Percentiles rank a stretch among this genome's conserved stretches.
Conservation (phyloP, 768 basidiomycete genomes). For the Fistulinella prunicolor region DNA sequence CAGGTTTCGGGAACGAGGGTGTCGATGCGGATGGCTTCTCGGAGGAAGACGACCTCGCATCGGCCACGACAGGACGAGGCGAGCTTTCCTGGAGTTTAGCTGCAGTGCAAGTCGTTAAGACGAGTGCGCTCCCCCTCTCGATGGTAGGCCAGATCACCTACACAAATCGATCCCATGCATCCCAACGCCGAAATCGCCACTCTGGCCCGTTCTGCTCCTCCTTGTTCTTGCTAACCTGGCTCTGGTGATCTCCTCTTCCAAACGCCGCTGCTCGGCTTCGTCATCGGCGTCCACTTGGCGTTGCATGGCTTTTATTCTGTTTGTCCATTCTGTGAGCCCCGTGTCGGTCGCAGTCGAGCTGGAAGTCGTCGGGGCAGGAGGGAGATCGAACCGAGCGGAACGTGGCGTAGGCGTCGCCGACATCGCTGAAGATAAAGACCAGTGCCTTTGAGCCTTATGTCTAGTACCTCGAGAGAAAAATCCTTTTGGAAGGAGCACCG, state of each 20-base stretch:
- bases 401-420: conserved; percentile 29
- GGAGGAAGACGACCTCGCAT: conserved; percentile 6
- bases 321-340: conserved; percentile 79
- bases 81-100: conserved; percentile 23
- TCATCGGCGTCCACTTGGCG: conserved; percentile 80
- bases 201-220: conserved; percentile 34
- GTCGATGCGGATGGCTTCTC: conserved; percentile 7
- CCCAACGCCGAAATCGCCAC: conserved; percentile 39
- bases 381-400: conserved; percentile 37
- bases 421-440: conserved; percentile 16
- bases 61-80: conserved; percentile 6
- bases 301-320: conserved; percentile 75
- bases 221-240: conserved; percentile 46
- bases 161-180: conserved; percentile 33
- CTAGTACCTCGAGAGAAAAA: not conserved
- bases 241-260: conserved; percentile 54
- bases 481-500: no score
- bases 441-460: not conserved
- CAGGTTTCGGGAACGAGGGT: conserved; percentile 10
- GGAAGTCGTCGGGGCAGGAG: conserved; percentile 28
- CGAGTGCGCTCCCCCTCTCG: not conserved
- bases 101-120: conserved; percentile 8
- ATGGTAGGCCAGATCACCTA: conserved; percentile 21
- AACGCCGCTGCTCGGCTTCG: conserved; percentile 67
- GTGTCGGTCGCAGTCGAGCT: conserved; percentile 42